Conservation (phyloP, 805 yeast genomes). For the Kodamaea leandrae region DNA sequence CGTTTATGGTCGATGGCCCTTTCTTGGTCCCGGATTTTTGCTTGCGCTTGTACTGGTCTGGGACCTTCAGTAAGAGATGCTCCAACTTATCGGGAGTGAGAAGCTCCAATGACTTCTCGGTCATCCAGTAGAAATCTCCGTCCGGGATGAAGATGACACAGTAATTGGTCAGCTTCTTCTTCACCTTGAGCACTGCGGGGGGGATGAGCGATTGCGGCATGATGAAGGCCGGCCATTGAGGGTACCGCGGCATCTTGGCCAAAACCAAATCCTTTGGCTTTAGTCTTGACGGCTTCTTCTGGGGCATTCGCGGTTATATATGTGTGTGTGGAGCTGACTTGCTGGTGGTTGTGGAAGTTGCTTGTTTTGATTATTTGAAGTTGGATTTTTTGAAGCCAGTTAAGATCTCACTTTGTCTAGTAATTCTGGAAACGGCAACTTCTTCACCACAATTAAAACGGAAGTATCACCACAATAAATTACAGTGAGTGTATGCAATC, state of each 20-base stretch:
- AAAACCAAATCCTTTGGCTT: constrained; percentile 40
- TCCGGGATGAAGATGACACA: constrained; percentile 48
- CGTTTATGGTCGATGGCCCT: constrained; percentile 33
- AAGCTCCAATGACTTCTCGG: constrained; percentile 34
- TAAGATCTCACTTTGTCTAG: too few species aligned
- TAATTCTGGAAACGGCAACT: too few species aligned
- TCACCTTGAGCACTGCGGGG: constrained; percentile 30
- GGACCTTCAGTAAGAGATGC: constrained; percentile 27
- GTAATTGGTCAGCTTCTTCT: constrained; percentile 34
- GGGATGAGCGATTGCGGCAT: constrained; percentile 41
- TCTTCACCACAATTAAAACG: too few species aligned
- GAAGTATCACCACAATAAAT: too few species aligned
- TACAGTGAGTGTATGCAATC: too few species aligned
- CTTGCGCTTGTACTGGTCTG: constrained; percentile 22
- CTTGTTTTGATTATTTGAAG: not conserved
- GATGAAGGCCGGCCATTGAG: constrained; percentile 51
- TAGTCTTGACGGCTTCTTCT: constrained; percentile 20
- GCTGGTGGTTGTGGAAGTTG: not conserved
- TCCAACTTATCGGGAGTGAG: constrained; percentile 30
- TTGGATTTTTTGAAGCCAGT: not conserved
- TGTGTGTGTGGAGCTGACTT: not conserved
- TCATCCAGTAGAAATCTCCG: constrained; percentile 46
- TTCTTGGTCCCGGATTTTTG: constrained; percentile 21
- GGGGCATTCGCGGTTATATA: constrained; percentile 28
- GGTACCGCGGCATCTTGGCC: constrained; percentile 45